These are phyloP conservation scores for Alternaria infectoria DNA, from an alignment of 2,329 filamentous ascomycete genomes.

Conservation along the genomic window DNA sequence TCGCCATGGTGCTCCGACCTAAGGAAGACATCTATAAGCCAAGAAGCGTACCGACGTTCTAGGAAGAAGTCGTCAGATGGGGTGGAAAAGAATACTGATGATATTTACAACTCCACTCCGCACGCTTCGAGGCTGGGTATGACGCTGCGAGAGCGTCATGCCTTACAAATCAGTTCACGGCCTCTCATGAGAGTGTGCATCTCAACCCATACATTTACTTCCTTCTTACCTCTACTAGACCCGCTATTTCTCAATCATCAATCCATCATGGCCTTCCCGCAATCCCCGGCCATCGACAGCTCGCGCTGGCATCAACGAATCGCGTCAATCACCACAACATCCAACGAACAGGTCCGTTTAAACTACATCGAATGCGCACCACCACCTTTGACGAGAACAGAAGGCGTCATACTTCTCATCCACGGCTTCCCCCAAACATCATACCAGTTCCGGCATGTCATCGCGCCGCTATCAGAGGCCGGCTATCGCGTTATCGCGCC, in stretches of 20 bases:
- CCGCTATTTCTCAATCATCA: not conserved
- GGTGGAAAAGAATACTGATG: not conserved
- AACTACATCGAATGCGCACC: not conserved
- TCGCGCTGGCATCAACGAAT: not conserved
- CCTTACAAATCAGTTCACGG: not conserved
- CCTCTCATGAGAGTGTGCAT: not conserved
- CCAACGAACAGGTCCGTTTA: not conserved
- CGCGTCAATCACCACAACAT: not conserved
- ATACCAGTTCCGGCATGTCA: conserved; percentile 48
- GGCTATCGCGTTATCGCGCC: conserved; percentile 52
- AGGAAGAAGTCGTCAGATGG: not conserved
- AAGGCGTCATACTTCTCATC: conserved; percentile 48
- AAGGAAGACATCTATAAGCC: not conserved
- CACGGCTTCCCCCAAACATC: conserved; percentile 58
- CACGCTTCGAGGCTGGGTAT: not conserved
- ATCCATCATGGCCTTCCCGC: not conserved
- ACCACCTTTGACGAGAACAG: not conserved
- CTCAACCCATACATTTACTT: not conserved
- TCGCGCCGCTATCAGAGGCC: conserved; percentile 36
- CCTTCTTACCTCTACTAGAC: not conserved
- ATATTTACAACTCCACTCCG: not conserved
- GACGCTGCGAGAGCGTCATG: conserved; percentile 4
- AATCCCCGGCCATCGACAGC: not conserved
- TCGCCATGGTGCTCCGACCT: not conserved
- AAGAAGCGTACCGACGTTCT: not conserved